Evolutionary conservation across 306 rosid species (phyloP).

Genomic region (Prunus mongolica): DNA sequence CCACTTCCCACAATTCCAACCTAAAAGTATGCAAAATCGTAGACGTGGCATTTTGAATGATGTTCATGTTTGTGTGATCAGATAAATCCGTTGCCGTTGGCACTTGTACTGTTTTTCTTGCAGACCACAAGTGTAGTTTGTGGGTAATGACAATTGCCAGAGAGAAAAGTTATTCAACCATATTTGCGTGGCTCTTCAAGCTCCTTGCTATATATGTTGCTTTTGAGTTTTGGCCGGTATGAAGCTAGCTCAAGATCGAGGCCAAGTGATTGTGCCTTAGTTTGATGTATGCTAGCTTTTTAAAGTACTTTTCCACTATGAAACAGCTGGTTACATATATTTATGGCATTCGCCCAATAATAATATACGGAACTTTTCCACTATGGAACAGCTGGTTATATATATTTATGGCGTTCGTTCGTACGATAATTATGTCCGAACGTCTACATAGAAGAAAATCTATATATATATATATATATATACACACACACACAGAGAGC

Average conservation of each 20-base stretch:
- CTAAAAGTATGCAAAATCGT: not conserved
- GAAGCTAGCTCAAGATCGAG: not conserved
- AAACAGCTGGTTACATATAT: too few species aligned
- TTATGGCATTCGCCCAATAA: too few species aligned
- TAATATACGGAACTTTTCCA: too few species aligned
- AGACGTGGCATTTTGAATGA: not conserved
- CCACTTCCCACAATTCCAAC: not conserved
- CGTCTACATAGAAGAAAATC: accelerated
- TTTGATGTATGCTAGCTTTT: too few species aligned
- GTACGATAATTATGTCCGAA: too few species aligned
- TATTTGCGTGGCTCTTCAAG: not conserved
- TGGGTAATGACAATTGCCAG: not conserved
- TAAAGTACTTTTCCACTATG: too few species aligned
- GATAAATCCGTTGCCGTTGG: not conserved
- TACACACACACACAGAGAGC: too few species aligned
- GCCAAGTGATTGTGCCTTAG: too few species aligned
- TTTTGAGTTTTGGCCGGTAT: not conserved
- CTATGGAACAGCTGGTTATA: too few species aligned
- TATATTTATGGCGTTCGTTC: too few species aligned
- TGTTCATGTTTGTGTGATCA: not conserved
- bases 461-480: too few species aligned
- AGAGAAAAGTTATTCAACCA: not conserved
- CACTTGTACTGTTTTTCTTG: not conserved
- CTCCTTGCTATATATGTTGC: not conserved
- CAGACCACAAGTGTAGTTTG: not conserved